Evolutionary conservation across 2,329 filamentous ascomycete genomes (phyloP), one percentile per base, ranked within the genome.

Genomic region (Diaporthe citri): DNA sequence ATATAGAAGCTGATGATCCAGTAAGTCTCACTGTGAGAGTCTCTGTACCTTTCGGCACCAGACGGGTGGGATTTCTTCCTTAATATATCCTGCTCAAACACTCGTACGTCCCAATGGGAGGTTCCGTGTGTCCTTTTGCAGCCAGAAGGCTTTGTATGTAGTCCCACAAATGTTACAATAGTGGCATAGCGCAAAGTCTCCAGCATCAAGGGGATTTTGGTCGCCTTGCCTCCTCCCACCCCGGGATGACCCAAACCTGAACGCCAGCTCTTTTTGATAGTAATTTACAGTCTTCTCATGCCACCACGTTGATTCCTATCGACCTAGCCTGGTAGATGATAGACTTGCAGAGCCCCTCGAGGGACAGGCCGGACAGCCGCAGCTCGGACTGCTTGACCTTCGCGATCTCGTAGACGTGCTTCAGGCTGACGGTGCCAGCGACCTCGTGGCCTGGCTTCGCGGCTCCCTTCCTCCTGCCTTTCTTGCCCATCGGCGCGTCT

Each of bases 371-470:
- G 2, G 93, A 95, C 77, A 96, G 84, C 75, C 94, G 89, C 76
- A 92, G 86, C 85, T 97, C 94, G 71, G 89, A 87, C 79, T 95
- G 93, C 90, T 99, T 99, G 82, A 99, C 97, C 88, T 95, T 96
- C 78, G 97, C 97, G 84, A 99, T 98, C 87, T 98, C 96, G 86
- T 95, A 98, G 31, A 99, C 88, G 86, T 99, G 97, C 88, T 99
- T 99, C 81, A 99, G 86, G 80, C 93, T 97, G 73, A 99, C 90
- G 4, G 91, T 93, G 74, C 96, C 97, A n/a, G 97, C 91, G 10
- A 87, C 91, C 79, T 97, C 95, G 76, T 93, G 88, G 1, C 93
- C 94, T 0, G 95, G 93, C 73, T 92, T 93, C 81, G 88, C 88
- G 0, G 95, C 94, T 17, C 95, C 97, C 81, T 95, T 90, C 79